phyloP scores from a whole-genome alignment of 352 stramenopile species.

The Globisporangium radiosum region DNA sequence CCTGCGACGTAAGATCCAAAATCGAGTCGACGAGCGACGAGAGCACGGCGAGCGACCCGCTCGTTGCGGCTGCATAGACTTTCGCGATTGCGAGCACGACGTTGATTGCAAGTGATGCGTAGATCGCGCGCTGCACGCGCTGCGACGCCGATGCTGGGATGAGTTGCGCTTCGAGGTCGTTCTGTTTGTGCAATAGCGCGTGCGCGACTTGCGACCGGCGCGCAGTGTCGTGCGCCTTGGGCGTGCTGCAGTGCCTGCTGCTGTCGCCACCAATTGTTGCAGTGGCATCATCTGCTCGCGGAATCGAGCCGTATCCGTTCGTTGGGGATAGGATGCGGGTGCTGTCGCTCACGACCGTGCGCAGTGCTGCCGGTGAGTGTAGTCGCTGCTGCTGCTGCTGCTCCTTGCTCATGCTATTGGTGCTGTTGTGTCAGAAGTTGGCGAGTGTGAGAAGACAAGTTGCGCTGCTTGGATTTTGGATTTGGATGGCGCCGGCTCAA shows the following conservation, averaged over 20 bases:
- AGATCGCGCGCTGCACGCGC: conserved; percentile 66
- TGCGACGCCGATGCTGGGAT: conserved; percentile 30
- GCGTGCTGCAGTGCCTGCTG: too few species aligned
- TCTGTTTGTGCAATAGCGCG: conserved; percentile 53
- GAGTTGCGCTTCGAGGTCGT: conserved; percentile 40
- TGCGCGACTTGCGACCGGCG: conserved; percentile 70
- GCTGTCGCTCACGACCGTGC: background rate
- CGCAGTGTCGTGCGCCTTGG: background rate
- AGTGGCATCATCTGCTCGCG: background rate
- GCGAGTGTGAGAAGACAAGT: too few species aligned
- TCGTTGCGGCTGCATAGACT: conserved; percentile 74
- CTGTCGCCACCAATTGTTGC: background rate
- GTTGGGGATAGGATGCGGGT: background rate
- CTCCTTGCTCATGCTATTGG: conserved; percentile 3
- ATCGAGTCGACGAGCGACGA: conserved; percentile 93
- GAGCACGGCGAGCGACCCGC: conserved; percentile 89
- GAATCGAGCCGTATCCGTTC: conserved; percentile 6
- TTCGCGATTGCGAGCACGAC: conserved; percentile 68
- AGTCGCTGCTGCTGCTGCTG: conserved; percentile 1
- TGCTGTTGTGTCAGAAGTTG: background rate
- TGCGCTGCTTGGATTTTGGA: background rate
- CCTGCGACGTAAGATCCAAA: conserved; percentile 91
- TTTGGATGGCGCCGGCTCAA: too few species aligned
- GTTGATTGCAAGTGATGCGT: conserved; percentile 61
- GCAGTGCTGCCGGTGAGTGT: background rate